Conservation (phyloP, 306 rosid genomes). For the Prunus salicina region DNA sequence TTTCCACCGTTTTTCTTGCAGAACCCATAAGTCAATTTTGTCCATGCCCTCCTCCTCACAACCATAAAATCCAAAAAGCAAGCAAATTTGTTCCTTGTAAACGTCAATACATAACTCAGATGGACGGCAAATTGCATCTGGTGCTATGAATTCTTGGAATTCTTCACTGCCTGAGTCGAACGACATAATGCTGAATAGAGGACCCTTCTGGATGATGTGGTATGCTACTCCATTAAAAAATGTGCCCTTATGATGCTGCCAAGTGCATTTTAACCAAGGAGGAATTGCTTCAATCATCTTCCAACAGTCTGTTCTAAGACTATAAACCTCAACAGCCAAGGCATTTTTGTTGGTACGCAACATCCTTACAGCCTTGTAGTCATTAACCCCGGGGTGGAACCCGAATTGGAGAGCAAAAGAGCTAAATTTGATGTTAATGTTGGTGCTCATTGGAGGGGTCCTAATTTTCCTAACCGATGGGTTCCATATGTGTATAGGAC, state of each 20-base stretch:
- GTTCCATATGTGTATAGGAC: not conserved
- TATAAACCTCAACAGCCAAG: not conserved
- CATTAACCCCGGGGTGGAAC: not conserved
- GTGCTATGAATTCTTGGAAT: not conserved
- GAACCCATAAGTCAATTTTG: not conserved
- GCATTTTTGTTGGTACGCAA: not conserved
- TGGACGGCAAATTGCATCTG: not conserved
- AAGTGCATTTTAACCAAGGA: not conserved
- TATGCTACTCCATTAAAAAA: not conserved
- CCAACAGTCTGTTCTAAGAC: not conserved
- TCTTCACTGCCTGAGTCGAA: not conserved
- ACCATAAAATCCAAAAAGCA: rapidly evolving
- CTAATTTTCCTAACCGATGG: not conserved
- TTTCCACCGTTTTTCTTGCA: not conserved
- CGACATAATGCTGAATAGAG: not conserved
- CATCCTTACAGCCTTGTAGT: not conserved
- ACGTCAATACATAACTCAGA: not conserved
- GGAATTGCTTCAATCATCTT: not conserved
- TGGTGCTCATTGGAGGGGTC: not conserved
- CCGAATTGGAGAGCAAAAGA: not conserved
- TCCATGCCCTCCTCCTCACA: not conserved
- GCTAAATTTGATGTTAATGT: too few species aligned
- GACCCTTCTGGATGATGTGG: not conserved
- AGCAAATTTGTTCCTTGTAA: not conserved
- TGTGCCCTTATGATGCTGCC: not conserved